A percentile compares a stretch with the other conserved stretches of the same genome.
phyloP scores from a whole-genome alignment of 2,329 filamentous ascomycete species.

The Fusarium nodosum region DNA sequence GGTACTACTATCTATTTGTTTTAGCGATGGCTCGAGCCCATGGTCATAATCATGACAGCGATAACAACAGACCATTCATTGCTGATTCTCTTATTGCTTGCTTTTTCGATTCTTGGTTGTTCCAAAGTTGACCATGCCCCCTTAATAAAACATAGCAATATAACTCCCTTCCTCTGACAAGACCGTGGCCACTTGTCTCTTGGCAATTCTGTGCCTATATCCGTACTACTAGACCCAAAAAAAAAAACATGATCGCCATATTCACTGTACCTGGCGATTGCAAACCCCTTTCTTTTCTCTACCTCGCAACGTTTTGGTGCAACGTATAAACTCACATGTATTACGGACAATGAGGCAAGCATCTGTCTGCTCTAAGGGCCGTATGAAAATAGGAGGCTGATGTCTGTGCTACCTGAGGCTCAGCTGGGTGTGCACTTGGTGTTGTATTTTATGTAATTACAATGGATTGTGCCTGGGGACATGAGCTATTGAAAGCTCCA shows the following conservation, averaged over 20 bases:
- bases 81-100: not conserved
- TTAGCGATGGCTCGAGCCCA: not conserved
- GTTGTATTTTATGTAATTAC: not conserved
- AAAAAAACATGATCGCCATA: not conserved
- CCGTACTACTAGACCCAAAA: slow-evolving; percentile 9
- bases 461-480: not conserved
- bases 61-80: not conserved
- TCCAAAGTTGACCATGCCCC: not conserved
- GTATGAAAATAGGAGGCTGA: not conserved
- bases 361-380: not conserved
- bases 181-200: slow-evolving; percentile 29
- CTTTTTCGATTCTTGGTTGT: not conserved
- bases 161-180: not conserved
- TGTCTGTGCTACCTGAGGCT: not conserved
- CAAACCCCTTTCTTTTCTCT: not conserved
- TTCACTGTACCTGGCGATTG: slow-evolving; percentile 4
- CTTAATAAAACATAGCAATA: not conserved
- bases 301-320: not conserved
- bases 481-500: not conserved
- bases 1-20: not conserved
- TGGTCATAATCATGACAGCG: slow-evolving; percentile 15
- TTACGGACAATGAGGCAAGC: not conserved
- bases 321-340: not conserved
- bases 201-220: slow-evolving; percentile 27
- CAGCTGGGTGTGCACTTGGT: not conserved